Evolutionary conservation across 768 basidiomycete species (phyloP), one percentile per base, ranked within the genome.

Genomic region (Crucibulum laeve): DNA sequence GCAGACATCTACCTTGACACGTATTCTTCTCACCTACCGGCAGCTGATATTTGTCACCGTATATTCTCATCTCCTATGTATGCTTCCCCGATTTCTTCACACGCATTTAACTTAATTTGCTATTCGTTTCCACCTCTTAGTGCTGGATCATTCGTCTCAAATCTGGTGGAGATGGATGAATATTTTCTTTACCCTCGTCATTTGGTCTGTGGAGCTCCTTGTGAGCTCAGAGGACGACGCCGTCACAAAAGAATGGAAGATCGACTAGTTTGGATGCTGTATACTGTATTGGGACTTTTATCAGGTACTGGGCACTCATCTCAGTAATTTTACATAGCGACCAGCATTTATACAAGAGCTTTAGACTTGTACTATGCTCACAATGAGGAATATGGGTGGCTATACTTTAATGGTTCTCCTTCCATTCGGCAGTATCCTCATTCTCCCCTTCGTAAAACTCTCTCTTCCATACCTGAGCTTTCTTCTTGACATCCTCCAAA

Each of bases 161-260:
- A 79, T 91, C 38, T 92, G 90, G 90, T 91, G 90, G 86, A 77
- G 90, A 48, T 91, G 90, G 89, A 83, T 84, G 70, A 88, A 89
- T 56, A 83, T 92, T 25, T 88, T 91, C 67, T 85, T 91, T 62
- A 91, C 87, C 3, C 72, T 92, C 22, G 70, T 82, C 19, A 75
- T 91, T 32, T 92, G 91, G 90, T 80, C 84, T 8, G 68, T 91
- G 18, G 90, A 91, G 62, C 72, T 91, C 37, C 60, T 87, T 23
- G 87, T 92, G 43, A 81, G 82, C 65, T 76, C 76, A n/a, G 87
- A 82, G 38, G 84, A 87, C 39, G 87, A 87, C 52, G 66, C 60
- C 23, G 62, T 63, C 18, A 71, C 77, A 45, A 80, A 83, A 54
- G 75, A 82, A 56, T 90, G 87, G 86, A 90, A 91, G 61, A 74